Evolutionary conservation across 805 yeast genomes (phyloP).

Genomic region (Yarrowia phangngaensis): DNA sequence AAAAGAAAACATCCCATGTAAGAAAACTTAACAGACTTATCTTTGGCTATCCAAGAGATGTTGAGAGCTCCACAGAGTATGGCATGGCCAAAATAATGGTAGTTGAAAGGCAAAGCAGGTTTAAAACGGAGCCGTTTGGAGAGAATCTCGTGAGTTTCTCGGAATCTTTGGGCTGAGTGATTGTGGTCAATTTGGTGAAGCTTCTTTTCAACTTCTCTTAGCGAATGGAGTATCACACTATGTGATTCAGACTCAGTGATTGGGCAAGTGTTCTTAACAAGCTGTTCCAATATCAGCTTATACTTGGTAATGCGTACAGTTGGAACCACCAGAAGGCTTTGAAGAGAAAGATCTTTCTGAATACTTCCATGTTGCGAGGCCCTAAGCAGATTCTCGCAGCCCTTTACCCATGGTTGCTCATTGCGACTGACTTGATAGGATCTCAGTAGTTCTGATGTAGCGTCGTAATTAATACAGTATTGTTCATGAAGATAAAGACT

Average conservation of each 20-base stretch:
- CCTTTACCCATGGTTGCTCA: slow-evolving; percentile 21
- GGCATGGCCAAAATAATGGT: slow-evolving; percentile 18
- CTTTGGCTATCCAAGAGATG: slow-evolving; percentile 17
- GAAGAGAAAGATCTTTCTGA: slow-evolving; percentile 5
- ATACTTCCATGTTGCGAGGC: slow-evolving; percentile 1
- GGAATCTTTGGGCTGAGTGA: slow-evolving; percentile 9
- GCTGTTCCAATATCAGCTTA: slow-evolving; percentile 22
- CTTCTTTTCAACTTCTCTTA: slow-evolving; percentile 16
- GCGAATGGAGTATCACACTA: neutral
- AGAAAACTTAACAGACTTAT: slow-evolving; percentile 9
- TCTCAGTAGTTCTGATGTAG: slow-evolving; percentile 9
- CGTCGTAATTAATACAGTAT: slow-evolving; percentile 26
- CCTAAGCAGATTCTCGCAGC: slow-evolving; percentile 19
- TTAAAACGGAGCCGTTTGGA: slow-evolving; percentile 17
- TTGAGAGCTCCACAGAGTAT: slow-evolving; percentile 22
- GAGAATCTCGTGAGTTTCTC: slow-evolving; percentile 15
- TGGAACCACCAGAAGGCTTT: slow-evolving; percentile 17
- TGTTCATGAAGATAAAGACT: slow-evolving; percentile 15
- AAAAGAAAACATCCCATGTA: slow-evolving; percentile 26
- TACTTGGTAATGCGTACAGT: slow-evolving; percentile 18
- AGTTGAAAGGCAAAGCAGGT: slow-evolving; percentile 15
- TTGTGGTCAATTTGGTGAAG: slow-evolving; percentile 15
- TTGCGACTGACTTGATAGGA: slow-evolving; percentile 1
- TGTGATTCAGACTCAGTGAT: slow-evolving; percentile 8
- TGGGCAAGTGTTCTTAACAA: slow-evolving; percentile 15